Evolutionary conservation across 2,329 filamentous ascomycete genomes (phyloP).

Genomic region (Sclerotinia borealis): DNA sequence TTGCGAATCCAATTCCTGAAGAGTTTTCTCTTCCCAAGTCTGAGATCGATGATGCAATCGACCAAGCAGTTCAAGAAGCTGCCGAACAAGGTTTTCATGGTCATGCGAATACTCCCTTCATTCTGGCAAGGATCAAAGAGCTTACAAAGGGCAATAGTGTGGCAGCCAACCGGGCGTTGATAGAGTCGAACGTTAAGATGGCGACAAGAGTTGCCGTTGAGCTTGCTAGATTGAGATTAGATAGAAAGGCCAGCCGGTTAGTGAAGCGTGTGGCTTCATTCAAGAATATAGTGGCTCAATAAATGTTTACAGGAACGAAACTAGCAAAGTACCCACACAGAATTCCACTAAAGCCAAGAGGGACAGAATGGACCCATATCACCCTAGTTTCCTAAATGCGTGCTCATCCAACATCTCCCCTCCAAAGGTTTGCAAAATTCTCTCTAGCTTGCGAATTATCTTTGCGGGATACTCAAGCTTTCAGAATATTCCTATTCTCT

Average conservation of each 20-base stretch:
- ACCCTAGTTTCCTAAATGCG: not conserved
- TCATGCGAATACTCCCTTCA: conserved; percentile 64
- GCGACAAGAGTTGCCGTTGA: conserved; percentile 61
- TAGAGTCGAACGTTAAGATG: conserved; percentile 60
- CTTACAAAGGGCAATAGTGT: conserved; percentile 58
- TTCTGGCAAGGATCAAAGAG: conserved; percentile 62
- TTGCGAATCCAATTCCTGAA: conserved; percentile 73
- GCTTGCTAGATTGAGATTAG: conserved; percentile 15
- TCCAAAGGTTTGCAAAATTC: not conserved
- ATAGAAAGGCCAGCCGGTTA: not conserved
- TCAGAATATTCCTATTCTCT: not conserved
- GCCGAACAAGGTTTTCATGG: conserved; percentile 50
- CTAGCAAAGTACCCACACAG: not conserved
- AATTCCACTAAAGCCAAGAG: not conserved
- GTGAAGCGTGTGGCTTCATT: not conserved
- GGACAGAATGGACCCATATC: not conserved
- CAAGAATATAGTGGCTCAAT: not conserved
- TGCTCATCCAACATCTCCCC: not conserved
- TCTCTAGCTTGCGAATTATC: not conserved
- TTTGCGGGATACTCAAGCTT: not conserved
- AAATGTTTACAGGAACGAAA: not conserved
- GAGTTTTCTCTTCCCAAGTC: conserved; percentile 53
- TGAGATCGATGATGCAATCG: conserved; percentile 52
- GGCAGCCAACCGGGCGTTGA: conserved; percentile 56
- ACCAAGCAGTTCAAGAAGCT: conserved; percentile 49